A percentile compares a stretch with the other conserved stretches of the same genome.
These are phyloP conservation scores for Tylopilus balloui DNA, from an alignment of 768 basidiomycete species.

Conservation along the genomic window DNA sequence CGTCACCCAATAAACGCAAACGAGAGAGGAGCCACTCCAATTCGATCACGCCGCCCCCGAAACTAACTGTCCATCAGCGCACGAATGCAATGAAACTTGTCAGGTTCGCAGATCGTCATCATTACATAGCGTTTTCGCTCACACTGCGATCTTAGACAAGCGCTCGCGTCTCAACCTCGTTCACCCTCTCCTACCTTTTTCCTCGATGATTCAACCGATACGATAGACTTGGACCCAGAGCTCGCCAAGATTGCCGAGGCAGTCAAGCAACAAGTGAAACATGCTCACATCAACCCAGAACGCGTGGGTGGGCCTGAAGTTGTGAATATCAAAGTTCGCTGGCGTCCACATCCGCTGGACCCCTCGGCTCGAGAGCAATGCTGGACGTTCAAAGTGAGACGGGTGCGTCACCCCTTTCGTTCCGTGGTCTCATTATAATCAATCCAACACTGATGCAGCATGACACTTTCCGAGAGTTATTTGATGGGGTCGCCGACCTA, in stretches of 20 bases:
- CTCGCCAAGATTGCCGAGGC: slow-evolving; percentile 52
- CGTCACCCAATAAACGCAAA: slow-evolving; percentile 39
- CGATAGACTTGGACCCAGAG: slow-evolving; percentile 55
- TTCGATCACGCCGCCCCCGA: slow-evolving; percentile 76
- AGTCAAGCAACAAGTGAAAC: slow-evolving; percentile 30
- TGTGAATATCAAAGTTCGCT: slow-evolving; percentile 54
- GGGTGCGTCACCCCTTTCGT: slow-evolving; percentile 38
- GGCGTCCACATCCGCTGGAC: slow-evolving; percentile 62
- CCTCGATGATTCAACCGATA: slow-evolving; percentile 45
- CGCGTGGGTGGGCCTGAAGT: slow-evolving; percentile 31
- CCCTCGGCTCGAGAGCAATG: slow-evolving; percentile 33
- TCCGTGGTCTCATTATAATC: background rate
- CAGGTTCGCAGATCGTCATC: slow-evolving; percentile 39
- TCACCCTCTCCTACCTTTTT: slow-evolving; percentile 44
- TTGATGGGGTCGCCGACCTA: slow-evolving; percentile 62
- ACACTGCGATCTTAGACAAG: slow-evolving; percentile 36
- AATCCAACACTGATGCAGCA: slow-evolving; percentile 37
- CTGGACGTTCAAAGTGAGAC: slow-evolving; percentile 55
- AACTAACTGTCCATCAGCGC: slow-evolving; percentile 48
- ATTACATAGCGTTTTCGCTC: background rate
- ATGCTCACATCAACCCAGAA: slow-evolving; percentile 20
- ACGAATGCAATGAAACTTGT: slow-evolving; percentile 56
- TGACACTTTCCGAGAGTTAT: slow-evolving; percentile 60
- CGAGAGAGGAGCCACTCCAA: slow-evolving; percentile 56
- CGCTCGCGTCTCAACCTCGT: slow-evolving; percentile 40